phyloP scores from a whole-genome alignment of 1,139 yeast genomes.

The Saccharomycopsis hybrid region DNA sequence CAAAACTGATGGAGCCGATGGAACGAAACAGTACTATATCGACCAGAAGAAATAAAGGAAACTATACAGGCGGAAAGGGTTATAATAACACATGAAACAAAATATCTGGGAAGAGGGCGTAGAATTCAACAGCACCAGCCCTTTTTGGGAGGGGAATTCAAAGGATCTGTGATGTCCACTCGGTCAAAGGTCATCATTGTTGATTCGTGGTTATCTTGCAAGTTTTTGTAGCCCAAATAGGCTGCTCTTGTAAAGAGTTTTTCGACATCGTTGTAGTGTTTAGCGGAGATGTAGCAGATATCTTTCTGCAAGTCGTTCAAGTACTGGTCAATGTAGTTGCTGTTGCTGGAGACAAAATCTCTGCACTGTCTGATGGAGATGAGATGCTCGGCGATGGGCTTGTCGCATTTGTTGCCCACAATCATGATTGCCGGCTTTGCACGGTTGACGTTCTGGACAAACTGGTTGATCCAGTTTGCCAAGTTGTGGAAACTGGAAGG shows the following conservation, averaged over 20 bases:
- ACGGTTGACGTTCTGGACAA: slow-evolving; percentile 45
- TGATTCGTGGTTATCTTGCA: slow-evolving; percentile 23
- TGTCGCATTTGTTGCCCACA: slow-evolving; percentile 52
- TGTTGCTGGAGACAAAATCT: slow-evolving; percentile 30
- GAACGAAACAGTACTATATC: too few relatives aligned
- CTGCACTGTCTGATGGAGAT: slow-evolving; percentile 40
- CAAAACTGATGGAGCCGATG: too few relatives aligned
- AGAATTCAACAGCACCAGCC: too few relatives aligned
- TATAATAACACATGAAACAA: too few relatives aligned
- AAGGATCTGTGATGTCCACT: slow-evolving; percentile 31
- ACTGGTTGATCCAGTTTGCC: slow-evolving; percentile 46
- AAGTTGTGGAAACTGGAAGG: slow-evolving; percentile 42
- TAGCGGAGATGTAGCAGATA: slow-evolving; percentile 41
- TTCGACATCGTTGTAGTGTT: slow-evolving; percentile 35
- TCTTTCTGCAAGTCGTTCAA: slow-evolving; percentile 38
- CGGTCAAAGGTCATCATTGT: slow-evolving; percentile 36
- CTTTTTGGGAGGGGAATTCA: background rate
- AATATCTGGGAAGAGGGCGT: too few relatives aligned
- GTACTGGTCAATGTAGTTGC: slow-evolving; percentile 30
- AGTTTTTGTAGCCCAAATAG: slow-evolving; percentile 32
- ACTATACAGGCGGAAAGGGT: too few relatives aligned
- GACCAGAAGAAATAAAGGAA: too few relatives aligned
- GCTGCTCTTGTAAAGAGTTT: slow-evolving; percentile 41
- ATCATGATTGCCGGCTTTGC: slow-evolving; percentile 43
- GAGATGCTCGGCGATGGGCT: slow-evolving; percentile 26